A percentile compares a stretch with the other conserved stretches of the same genome.
Conservation (phyloP, 148 eudicot species). For the Silene latifolia region DNA sequence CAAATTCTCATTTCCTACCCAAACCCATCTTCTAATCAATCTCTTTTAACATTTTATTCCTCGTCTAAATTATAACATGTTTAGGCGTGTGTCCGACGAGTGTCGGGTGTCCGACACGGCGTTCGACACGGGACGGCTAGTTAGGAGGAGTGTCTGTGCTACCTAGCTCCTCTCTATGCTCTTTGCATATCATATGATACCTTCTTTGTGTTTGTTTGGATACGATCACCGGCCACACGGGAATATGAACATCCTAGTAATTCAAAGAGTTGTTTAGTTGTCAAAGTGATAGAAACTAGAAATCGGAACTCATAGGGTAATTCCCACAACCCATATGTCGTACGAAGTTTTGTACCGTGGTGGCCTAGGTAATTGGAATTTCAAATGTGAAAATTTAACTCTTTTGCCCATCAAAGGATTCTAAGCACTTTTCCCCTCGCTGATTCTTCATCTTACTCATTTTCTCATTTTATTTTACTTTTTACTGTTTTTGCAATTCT, state of each 20-base stretch:
- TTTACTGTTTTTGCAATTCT: background rate
- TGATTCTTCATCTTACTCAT: background rate
- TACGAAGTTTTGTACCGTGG: background rate
- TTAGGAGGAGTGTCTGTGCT: too few relatives aligned
- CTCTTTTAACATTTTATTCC: too few relatives aligned
- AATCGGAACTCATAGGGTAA: background rate
- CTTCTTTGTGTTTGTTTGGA: background rate
- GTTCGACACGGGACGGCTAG: too few relatives aligned
- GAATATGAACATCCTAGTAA: background rate
- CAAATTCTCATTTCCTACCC: too few relatives aligned
- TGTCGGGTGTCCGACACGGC: too few relatives aligned
- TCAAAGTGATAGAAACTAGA: background rate
- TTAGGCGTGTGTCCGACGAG: too few relatives aligned
- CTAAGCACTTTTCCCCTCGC: background rate
- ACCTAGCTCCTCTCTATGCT: too few relatives aligned
- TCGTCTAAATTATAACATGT: too few relatives aligned
- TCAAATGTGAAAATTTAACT: background rate
- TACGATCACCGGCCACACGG: background rate
- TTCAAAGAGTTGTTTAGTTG: slow-evolving; percentile 9
- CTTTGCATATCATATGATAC: slow-evolving; percentile 3
- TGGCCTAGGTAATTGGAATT: background rate
- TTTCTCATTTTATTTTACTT: too few relatives aligned
- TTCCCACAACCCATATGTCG: background rate
- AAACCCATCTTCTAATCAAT: too few relatives aligned
- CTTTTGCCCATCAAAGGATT: background rate